Evolutionary conservation across 352 stramenopile species (phyloP), one percentile per base, ranked within the genome.

Genomic region (Plasmopara halstedii): DNA sequence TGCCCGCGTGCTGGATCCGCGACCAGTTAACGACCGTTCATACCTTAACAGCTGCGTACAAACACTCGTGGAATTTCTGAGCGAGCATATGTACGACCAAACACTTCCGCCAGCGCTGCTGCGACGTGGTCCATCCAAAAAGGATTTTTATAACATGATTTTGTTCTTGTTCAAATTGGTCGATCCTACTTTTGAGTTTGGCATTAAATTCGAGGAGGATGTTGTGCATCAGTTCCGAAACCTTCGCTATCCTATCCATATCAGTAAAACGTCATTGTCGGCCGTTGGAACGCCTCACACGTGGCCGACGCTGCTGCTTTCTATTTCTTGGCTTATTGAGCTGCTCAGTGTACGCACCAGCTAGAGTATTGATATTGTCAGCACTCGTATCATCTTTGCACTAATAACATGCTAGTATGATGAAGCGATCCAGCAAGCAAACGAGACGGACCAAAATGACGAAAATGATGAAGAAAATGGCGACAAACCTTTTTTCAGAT

Each of bases 141-240:
- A 97, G 51, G 96, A 99, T 57, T 99, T 99, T 58, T 82, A 80
- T 51, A 93, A 98, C 56, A 98, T 99, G 48, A 79, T 98, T 43
- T 81, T 88, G 17, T 99, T 99, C 55, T 64, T 99, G 22, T 95
- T 99, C 46, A 74, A 88, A 9, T 70, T 93, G 39, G 60, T 99
- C 17, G 96, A 99, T 60, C 75, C 86, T n/a, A 96, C 73, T 37
- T 92, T 90, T 43, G 66, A 80, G 47, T 87, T 89, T 42, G 66
- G 69, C 7, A 29, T 62, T 43, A 88, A 89, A 49, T 75, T 88
- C 13, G 81, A 93, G 64, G 74, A 88, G 26, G 79, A 90, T 40
- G 66, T 93, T 21, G 73, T 70, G 10, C 43, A 56, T 29, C 70
- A 81, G 49, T 85, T 89, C 52, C 81, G 81, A 35, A 78, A 72